These are phyloP conservation scores for Backusella parvicylindrica DNA, from an alignment of 192 early-diverging fungal species.

Conservation along the genomic window DNA sequence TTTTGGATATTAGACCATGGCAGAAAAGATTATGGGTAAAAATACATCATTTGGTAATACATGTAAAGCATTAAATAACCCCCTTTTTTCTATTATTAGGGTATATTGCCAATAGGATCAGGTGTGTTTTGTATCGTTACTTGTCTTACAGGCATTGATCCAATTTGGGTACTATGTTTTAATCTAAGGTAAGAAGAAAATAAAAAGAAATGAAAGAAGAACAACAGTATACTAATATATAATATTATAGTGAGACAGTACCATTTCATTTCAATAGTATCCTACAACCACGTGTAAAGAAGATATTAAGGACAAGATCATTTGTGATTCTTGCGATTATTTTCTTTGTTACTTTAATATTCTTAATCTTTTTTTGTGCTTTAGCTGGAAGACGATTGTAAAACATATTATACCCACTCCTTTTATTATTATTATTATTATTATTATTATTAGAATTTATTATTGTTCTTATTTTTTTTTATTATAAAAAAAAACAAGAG, in stretches of 20 bases:
- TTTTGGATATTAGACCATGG: conserved; percentile 46
- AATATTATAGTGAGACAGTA: conserved; percentile 29
- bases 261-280: conserved; percentile 35
- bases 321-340: conserved; percentile 13
- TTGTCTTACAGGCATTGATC: conserved; percentile 34
- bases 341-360: conserved; percentile 7
- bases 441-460: neutral
- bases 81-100: conserved; percentile 18
- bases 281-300: conserved; percentile 20
- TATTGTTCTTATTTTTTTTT: neutral
- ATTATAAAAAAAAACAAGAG: neutral
- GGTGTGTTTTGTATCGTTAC: conserved; percentile 34
- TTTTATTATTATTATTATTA: neutral
- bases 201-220: neutral
- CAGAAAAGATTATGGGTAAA: conserved; percentile 52
- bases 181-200: conserved; percentile 28
- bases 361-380: conserved; percentile 26
- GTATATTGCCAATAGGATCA: conserved; percentile 30
- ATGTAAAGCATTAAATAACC: neutral
- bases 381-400: conserved; percentile 34
- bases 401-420: neutral
- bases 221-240: neutral
- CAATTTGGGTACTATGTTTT: conserved; percentile 30
- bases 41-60: neutral
- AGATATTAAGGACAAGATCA: conserved; percentile 25